Evolutionary conservation across 2,329 filamentous ascomycete species (phyloP), one percentile per base, ranked within the genome.

Genomic region (Cryphonectria nitschkei): DNA sequence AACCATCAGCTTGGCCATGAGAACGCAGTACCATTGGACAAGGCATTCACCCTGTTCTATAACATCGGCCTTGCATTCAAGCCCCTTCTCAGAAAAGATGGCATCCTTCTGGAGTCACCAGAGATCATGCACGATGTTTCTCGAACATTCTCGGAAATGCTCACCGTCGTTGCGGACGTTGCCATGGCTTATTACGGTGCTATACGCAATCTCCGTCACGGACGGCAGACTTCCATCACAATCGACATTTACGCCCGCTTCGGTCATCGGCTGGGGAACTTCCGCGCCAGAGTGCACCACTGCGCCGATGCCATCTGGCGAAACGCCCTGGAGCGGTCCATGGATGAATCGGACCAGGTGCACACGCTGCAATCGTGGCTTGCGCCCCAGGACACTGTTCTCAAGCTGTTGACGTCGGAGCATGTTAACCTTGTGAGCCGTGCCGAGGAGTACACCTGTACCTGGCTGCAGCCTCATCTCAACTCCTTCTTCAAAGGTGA

Each of bases 401-500:
- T 65, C 43, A 46, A 46, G 19, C 63, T 52, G 46, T 34, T 65
- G 32, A n/a, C 46, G 16, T 54, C 46, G 14, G 46, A 65, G 13
- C 63, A 54, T 26, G 63, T 65, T 19, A 65, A 65, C 52, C 63
- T 65, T 14, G 63, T 54, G 26, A 65, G 63, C 29, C 46, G 29
- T 26, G 63, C 63, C 32, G 63, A 65, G n/a, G 63, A 65, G 46
- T 54, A 54, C 39, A 65, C 63, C 32, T 65, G 63, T 16, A 54
- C 63, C 29, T 65, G 63, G 63, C 29, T 65, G 46, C 63, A 65
- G 46, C 41, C 63, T 22, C 41, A 65, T 39, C 46, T 65, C 43
- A n/a, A 65, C 63, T 34, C 43, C 63, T 65, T 65, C 63, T 65
- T 65, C 63, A 54, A 65, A 46, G 63, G 63, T 19, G 29, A 54